A percentile compares a stretch with the other conserved stretches of the same genome.
These are phyloP conservation scores for Orbilia brochopaga DNA, from an alignment of 2,329 filamentous ascomycete genomes.

Conservation along the genomic window DNA sequence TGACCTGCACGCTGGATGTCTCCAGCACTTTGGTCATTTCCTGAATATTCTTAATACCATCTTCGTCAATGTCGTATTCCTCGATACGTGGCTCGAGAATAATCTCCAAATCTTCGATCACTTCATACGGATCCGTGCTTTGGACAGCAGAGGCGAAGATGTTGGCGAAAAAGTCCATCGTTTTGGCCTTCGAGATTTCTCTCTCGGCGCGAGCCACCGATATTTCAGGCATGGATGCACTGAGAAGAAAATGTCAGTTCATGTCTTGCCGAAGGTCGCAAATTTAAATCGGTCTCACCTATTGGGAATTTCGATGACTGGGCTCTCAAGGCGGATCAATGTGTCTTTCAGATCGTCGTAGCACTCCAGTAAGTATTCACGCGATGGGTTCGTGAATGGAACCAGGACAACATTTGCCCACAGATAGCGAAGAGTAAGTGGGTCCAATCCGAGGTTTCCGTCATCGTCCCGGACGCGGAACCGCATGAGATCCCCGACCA, in stretches of 20 bases:
- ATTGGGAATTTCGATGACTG: constrained; percentile 65
- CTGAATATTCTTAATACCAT: constrained; percentile 64
- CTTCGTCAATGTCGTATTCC: constrained; percentile 55
- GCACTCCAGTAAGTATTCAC: constrained; percentile 54
- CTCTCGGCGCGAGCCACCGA: constrained; percentile 83
- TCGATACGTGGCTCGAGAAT: constrained; percentile 72
- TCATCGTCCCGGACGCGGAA: constrained; percentile 52
- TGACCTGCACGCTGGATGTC: constrained; percentile 78
- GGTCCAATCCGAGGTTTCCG: constrained; percentile 52
- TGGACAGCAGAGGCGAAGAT: constrained; percentile 77
- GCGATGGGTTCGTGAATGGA: constrained; percentile 52
- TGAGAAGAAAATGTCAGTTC: constrained; percentile 68
- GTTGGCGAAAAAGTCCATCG: constrained; percentile 92
- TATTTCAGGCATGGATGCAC: constrained; percentile 84
- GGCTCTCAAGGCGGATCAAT: constrained; percentile 62
- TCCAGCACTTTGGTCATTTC: constrained; percentile 87
- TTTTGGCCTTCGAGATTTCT: constrained; percentile 89
- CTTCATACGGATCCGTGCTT: constrained; percentile 75
- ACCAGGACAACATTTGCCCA: constrained; percentile 68
- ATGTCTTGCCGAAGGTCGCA: no score
- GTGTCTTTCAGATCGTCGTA: constrained; percentile 65
- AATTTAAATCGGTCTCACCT: constrained; percentile 11
- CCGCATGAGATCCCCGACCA: constrained; percentile 54
- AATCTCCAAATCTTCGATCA: constrained; percentile 91
- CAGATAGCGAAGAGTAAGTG: constrained; percentile 62